A percentile compares a stretch with the other conserved stretches of the same genome.
Conservation (phyloP, 163 green algal genomes). For the Coccomyxa subellipsoidea region DNA sequence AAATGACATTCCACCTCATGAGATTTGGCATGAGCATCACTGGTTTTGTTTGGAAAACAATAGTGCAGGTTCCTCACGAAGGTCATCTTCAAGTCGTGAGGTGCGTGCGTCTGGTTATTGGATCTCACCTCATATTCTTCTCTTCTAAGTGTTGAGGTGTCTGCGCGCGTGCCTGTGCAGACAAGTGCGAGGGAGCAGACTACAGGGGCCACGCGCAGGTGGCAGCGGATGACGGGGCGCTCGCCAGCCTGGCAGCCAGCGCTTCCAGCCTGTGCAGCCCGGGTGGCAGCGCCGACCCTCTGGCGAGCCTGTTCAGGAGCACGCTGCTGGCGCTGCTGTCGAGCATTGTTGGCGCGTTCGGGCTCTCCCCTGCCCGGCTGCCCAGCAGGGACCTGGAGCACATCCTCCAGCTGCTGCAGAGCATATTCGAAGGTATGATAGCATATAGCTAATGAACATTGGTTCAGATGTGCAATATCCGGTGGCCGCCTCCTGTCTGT, state of each 20-base stretch:
- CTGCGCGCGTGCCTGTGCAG: neutral
- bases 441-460: no score
- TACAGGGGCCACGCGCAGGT: constrained; percentile 5
- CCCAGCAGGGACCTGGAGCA: neutral
- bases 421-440: neutral
- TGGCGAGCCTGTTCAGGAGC: neutral
- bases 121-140: no score
- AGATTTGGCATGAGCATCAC: no score
- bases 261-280: neutral
- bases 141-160: no score
- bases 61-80: no score
- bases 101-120: no score
- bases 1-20: no score
- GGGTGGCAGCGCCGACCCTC: neutral
- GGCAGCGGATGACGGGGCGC: neutral
- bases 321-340: neutral
- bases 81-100: no score
- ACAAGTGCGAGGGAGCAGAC: neutral
- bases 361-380: neutral
- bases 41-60: no score
- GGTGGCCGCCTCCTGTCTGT: no score
- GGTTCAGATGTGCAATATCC: no score
- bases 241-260: constrained; percentile 9
- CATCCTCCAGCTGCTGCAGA: neutral
- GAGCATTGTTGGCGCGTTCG: neutral